Base-by-base conservation (phyloP, 2,329 filamentous ascomycete genomes). In the Scedosporium aurantiacum region DNA sequence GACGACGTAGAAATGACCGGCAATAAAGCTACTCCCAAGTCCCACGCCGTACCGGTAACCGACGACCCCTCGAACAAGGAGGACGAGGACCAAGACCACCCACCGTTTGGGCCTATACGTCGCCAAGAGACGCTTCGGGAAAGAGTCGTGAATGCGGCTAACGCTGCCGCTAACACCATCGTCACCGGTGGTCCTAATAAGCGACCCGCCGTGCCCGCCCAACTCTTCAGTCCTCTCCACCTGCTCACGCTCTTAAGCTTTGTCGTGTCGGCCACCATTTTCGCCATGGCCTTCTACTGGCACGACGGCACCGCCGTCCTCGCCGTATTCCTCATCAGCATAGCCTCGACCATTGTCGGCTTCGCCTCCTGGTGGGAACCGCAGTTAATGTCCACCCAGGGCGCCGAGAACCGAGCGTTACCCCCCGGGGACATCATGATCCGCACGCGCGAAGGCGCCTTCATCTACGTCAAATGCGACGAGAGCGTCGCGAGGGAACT, bases 401-500 rank as follows among this genome's bases (percentile, higher is more conserved):
- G 75, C 21, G 25, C 41, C 32, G 25, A 37, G n/a, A 25, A 43
- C 58, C 27, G 21, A 5, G 23, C 43, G 10, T 78, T 84, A 0
- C 83, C 82, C 1, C 66, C 65, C 2, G 83, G 82, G 1, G 83
- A 86, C 64, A 77, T 87, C n/a, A 77, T 85, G 28, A 84, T 86
- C 61, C 77, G 80, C 28, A 86, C 83, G 1, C 78, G 82, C 5
- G 79, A 82, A 65, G 83, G 83, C 1, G 82, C 81, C 1, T 85
- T 86, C 64, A 68, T 87, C 2, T 72, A 85, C 5, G 72, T 87
- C 16, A 74, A 75, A 55, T 85, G 83, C 66, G 76, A 78, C 4
- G 83, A 86, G 68, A 78, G 83, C 37, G 79, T 86, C 1, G 80
- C 82, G 1, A 76, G 84, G n/a, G 83, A 86, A 67, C 75, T 87